Conservation (phyloP, 2,329 filamentous ascomycete species). For the Fusarium sp. region DNA sequence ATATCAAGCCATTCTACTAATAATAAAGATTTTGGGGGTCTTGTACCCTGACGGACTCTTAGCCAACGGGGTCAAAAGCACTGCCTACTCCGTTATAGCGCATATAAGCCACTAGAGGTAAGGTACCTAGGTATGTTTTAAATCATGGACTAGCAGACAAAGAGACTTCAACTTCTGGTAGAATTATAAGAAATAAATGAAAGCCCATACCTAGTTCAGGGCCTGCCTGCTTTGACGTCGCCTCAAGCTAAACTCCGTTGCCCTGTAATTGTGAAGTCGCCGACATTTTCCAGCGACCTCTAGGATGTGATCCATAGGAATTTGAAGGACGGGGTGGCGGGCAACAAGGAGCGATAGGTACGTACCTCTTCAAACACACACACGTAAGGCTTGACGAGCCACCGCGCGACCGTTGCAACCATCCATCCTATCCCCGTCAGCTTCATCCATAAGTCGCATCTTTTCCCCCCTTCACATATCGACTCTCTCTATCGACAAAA, state of each 20-base stretch:
- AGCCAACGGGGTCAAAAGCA: slow-evolving; percentile 5
- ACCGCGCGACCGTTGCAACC: slow-evolving; percentile 21
- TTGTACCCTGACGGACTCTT: background rate
- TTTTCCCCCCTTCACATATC: slow-evolving; percentile 10
- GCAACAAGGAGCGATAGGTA: background rate
- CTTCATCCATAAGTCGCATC: slow-evolving; percentile 30
- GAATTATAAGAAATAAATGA: background rate
- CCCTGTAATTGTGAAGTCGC: background rate
- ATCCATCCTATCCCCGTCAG: slow-evolving; percentile 29
- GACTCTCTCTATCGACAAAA: slow-evolving; percentile 16
- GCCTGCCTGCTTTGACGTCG: background rate
- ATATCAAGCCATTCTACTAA: too few relatives aligned
- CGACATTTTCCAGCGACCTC: background rate
- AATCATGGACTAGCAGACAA: background rate
- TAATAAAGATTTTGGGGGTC: background rate
- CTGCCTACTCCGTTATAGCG: background rate
- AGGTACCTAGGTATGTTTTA: background rate
- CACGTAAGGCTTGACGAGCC: slow-evolving; percentile 33
- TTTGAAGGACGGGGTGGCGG: background rate
- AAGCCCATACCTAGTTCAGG: too few relatives aligned
- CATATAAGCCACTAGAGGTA: background rate
- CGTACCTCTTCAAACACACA: slow-evolving; percentile 18
- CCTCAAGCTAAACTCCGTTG: background rate
- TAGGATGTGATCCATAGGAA: background rate
- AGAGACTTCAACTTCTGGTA: background rate